Evolutionary conservation across 176 grass and related monocot species (phyloP).

Genomic region (Lolium perenne): DNA sequence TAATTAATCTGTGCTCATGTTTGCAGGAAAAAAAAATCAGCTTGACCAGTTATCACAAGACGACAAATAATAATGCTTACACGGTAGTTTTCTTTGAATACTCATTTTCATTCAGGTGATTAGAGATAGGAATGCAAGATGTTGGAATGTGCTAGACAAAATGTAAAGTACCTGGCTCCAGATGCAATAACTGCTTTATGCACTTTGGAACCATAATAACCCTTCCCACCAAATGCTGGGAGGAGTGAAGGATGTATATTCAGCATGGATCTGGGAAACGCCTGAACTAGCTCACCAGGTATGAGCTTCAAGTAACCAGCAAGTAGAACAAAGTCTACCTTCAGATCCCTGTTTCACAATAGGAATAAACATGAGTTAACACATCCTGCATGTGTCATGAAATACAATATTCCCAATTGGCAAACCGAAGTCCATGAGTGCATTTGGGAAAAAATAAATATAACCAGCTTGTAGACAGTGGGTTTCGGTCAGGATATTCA

Average conservation of each 20-base stretch:
- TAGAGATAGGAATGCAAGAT: neutral
- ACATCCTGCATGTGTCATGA: neutral
- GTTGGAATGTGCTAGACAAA: conserved; percentile 8
- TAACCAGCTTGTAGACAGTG: neutral
- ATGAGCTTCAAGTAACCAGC: conserved; percentile 95
- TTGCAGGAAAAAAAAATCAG: neutral
- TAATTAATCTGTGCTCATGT: no score
- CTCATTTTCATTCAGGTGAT: neutral
- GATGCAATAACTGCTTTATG: conserved; percentile 87
- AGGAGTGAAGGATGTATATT: conserved; percentile 99
- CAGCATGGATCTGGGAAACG: conserved; percentile 74
- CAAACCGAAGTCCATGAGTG: neutral
- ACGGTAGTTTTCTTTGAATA: neutral
- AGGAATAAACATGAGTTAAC: conserved; percentile 20
- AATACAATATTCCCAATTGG: neutral
- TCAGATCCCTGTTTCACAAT: conserved; percentile 53
- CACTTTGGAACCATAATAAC: conserved; percentile 90
- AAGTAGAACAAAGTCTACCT: conserved; percentile 83
- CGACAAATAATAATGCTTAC: neutral
- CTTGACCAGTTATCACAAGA: neutral
- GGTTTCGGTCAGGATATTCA: neutral
- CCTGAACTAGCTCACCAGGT: conserved; percentile 70
- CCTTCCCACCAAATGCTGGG: conserved; percentile 90
- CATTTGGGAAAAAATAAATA: neutral
- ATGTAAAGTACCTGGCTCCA: conserved; percentile 70